Conservation (phyloP, 2,329 filamentous ascomycete genomes). For the Colletotrichum tanaceti region DNA sequence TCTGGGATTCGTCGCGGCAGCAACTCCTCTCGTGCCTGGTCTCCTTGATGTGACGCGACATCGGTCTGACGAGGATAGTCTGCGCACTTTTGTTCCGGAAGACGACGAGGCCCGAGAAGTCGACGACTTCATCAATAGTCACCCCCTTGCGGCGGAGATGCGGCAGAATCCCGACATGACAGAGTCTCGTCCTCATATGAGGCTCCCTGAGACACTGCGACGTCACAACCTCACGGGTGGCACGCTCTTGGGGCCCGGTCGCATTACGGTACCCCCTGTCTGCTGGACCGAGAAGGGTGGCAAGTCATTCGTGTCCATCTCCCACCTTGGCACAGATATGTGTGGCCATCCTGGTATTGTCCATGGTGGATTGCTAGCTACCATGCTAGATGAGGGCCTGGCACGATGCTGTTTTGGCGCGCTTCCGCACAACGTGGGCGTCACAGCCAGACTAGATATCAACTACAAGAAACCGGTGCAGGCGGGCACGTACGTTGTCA, state of each 20-base stretch:
- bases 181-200: slow-evolving; percentile 87
- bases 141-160: slow-evolving; percentile 78
- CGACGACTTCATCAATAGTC: slow-evolving; percentile 78
- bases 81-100: slow-evolving; percentile 70
- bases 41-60: slow-evolving; percentile 30
- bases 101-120: slow-evolving; percentile 69
- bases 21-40: slow-evolving; percentile 60
- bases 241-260: slow-evolving; percentile 78
- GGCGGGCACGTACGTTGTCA: slow-evolving; percentile 79
- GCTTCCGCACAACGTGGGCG: slow-evolving; percentile 83
- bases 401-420: slow-evolving; percentile 89
- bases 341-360: slow-evolving; percentile 93
- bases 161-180: slow-evolving; percentile 73
- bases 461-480: slow-evolving; percentile 86
- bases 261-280: slow-evolving; percentile 83
- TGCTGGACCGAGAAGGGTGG: slow-evolving; percentile 79
- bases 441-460: slow-evolving; percentile 86
- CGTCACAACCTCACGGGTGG: slow-evolving; percentile 84
- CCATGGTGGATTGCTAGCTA: slow-evolving; percentile 92
- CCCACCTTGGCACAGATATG: slow-evolving; percentile 81
- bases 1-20: slow-evolving; percentile 68
- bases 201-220: slow-evolving; percentile 78
- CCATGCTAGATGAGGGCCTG: slow-evolving; percentile 89
- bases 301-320: slow-evolving; percentile 76
- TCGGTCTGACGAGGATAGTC: slow-evolving; percentile 74